phyloP scores from a whole-genome alignment of 176 grass and related monocot genomes.

The Oryza officinalis region DNA sequence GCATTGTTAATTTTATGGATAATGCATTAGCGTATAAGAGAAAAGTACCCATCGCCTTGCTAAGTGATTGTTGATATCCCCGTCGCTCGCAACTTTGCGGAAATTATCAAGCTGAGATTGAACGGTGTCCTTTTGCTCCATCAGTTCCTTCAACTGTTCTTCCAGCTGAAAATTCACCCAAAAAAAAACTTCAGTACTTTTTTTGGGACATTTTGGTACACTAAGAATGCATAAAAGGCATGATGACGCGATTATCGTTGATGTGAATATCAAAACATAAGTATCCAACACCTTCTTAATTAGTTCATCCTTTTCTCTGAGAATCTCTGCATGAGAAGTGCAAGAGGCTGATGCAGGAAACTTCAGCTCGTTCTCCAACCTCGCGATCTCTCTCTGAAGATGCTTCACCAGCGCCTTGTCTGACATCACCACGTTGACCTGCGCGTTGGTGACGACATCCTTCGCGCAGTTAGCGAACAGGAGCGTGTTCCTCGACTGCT shows the following conservation, averaged over 20 bases:
- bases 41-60: constrained; percentile 62
- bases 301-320: constrained; percentile 74
- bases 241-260: not conserved
- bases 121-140: constrained; percentile 66
- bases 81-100: constrained; percentile 55
- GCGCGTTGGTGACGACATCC: constrained; percentile 71
- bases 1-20: not conserved
- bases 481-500: constrained; percentile 91
- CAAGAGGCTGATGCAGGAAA: constrained; percentile 47
- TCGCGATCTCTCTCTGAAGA: constrained; percentile 76
- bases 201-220: not conserved
- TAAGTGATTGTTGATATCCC: constrained; percentile 25
- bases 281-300: constrained; percentile 68
- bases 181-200: not conserved
- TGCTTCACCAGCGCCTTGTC: constrained; percentile 88
- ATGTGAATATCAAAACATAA: constrained; percentile 7
- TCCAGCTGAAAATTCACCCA: constrained; percentile 59
- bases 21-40: not conserved
- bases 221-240: not conserved
- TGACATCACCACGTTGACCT: constrained; percentile 87
- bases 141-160: constrained; percentile 69
- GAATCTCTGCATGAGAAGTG: constrained; percentile 49
- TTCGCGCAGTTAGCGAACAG: constrained; percentile 88
- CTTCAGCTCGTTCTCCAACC: constrained; percentile 70
- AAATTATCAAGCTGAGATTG: constrained; percentile 81